Base-by-base conservation (phyloP, 225 moss, liverwort and hornwort genomes). In the Climacium dendroides region DNA sequence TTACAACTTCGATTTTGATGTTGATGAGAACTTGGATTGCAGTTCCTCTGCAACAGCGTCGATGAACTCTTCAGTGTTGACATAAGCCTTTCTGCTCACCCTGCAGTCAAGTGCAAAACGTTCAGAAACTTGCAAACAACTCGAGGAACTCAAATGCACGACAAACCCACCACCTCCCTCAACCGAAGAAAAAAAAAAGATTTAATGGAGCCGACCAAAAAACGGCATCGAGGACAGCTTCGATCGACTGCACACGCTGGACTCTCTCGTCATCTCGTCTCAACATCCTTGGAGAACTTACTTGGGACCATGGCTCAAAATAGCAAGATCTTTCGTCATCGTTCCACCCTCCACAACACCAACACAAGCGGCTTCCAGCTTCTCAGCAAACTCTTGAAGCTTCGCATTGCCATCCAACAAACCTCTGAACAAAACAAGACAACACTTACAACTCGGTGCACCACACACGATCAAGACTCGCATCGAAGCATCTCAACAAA, bases 271-370 rank as follows among this genome's bases (percentile, higher is more conserved):
- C 30, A 60, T 78, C 66, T 47, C 28, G 77, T 26, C 80, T 22
- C 24, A 26, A 57, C 48, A 6, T 60, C 39, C 71, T 59, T 32
- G 26, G 32, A 83, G 32, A 26, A 87, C 91, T 83, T 96, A 96
- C 95, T 96, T 96, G 79, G 98, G 89, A 50, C 98, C 98, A 78
- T 95, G 93, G 54, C 79, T 90, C 88, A 98, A 93, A 64, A 98
- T 87, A 62, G 98, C 98, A 82, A 98, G 94, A 92, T 98, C 98
- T 92, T 98, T 98, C 13, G 98, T 98, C 92, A 96, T 97, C 93
- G 93, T 98, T 55, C 97, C 98, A 61, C 89, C 87, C 86, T 98
- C 98, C 53, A 98, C 98, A 54, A 91, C 94, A 37, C 90, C 95
- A 50, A 96, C 58, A 89, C 95, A 96, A 61, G 98, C 97, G 63